Evolutionary conservation across 192 early-diverging fungal genomes (phyloP).

Genomic region (Chytriomyces hyalinus): DNA sequence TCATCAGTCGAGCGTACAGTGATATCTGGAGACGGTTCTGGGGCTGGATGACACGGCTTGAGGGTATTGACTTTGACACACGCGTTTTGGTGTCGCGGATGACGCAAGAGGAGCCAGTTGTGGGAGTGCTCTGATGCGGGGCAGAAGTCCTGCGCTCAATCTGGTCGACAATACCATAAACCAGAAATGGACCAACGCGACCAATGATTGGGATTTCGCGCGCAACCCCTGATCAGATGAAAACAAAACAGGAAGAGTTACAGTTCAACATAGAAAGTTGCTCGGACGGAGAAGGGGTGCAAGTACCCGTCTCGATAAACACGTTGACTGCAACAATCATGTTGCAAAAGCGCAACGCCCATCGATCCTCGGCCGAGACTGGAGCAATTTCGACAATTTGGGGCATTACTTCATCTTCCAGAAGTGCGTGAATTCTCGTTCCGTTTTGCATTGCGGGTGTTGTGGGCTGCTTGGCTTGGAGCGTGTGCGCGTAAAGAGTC

Average conservation of each 20-base stretch:
- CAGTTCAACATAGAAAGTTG: neutral
- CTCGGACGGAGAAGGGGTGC: neutral
- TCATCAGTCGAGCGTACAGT: neutral
- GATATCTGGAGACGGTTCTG: neutral
- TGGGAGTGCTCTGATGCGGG: neutral
- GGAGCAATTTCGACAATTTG: neutral
- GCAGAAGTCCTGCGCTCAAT: neutral
- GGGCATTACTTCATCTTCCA: slow-evolving; percentile 13
- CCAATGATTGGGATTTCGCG: slow-evolving; percentile 23
- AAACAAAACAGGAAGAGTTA: neutral
- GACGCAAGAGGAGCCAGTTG: neutral
- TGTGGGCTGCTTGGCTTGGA: neutral
- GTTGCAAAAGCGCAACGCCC: neutral
- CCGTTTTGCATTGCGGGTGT: slow-evolving; percentile 10
- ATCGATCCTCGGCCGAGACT: neutral
- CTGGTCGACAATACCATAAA: slow-evolving; percentile 15
- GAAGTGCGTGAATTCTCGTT: neutral
- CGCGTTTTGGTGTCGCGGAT: slow-evolving; percentile 14
- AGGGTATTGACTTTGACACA: neutral
- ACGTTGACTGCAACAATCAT: slow-evolving; percentile 22
- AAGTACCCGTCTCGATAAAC: slow-evolving; percentile 8
- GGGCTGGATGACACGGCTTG: too few species aligned
- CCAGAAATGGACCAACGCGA: slow-evolving; percentile 17
- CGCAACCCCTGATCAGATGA: neutral
- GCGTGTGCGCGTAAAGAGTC: neutral